These are phyloP conservation scores for Tricholomella constricta DNA, from an alignment of 768 basidiomycete species.

Conservation along the genomic window DNA sequence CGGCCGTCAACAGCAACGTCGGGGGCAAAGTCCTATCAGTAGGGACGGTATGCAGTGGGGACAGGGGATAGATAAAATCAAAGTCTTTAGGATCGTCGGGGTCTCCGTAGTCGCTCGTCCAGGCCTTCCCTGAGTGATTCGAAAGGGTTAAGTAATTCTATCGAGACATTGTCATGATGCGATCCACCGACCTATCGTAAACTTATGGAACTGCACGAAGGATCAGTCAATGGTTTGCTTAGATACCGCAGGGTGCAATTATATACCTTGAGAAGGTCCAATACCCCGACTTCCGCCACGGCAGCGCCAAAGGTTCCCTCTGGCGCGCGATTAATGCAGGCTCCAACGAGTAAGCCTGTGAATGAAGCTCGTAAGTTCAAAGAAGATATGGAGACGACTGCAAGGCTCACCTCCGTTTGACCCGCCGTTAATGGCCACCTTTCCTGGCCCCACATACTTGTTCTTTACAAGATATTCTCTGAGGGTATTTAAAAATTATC, in stretches of 20 bases:
- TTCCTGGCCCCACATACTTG: slow-evolving; percentile 66
- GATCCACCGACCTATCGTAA: slow-evolving; percentile 61
- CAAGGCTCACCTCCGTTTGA: slow-evolving; percentile 71
- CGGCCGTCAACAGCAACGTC: slow-evolving; percentile 76
- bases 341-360: slow-evolving; percentile 75
- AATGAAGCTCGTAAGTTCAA: not conserved
- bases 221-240: slow-evolving; percentile 1
- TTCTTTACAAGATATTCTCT: slow-evolving; percentile 75
- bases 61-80: slow-evolving; percentile 81
- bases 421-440: slow-evolving; percentile 76
- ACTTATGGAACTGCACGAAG: slow-evolving; percentile 60
- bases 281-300: slow-evolving; percentile 80
- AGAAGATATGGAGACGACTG: not conserved
- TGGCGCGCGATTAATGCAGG: slow-evolving; percentile 80
- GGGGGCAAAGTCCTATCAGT: slow-evolving; percentile 63
- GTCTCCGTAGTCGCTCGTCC: slow-evolving; percentile 80
- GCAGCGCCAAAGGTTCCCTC: slow-evolving; percentile 76
- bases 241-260: not conserved
- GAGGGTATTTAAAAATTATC: slow-evolving; percentile 3
- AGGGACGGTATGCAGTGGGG: slow-evolving; percentile 81
- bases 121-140: slow-evolving; percentile 56
- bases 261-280: slow-evolving; percentile 73
- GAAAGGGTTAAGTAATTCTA: slow-evolving; percentile 8
- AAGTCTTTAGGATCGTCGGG: slow-evolving; percentile 77
- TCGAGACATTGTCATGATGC: not conserved